phyloP scores from a whole-genome alignment of 1,139 yeast genomes.

The Yamadazyma siamensis region DNA sequence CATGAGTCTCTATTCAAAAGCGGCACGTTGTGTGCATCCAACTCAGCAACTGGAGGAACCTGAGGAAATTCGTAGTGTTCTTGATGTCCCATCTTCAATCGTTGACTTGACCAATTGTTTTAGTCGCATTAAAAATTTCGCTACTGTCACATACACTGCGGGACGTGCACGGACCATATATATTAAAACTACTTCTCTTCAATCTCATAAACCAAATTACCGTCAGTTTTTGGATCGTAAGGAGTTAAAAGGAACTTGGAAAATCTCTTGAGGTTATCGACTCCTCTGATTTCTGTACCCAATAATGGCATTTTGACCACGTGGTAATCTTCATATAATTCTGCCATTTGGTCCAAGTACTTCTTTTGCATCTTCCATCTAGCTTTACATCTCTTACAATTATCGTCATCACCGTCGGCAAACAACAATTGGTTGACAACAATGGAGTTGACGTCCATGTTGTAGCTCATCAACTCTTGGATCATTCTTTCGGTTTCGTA shows the following conservation, averaged over 20 bases:
- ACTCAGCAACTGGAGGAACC: constrained; percentile 25
- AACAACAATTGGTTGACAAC: constrained; percentile 90
- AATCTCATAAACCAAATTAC: constrained; percentile 58
- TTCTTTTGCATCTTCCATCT: constrained; percentile 96
- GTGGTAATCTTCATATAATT: constrained; percentile 91
- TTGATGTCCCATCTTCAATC: constrained; percentile 7
- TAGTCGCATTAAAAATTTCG: constrained; percentile 7
- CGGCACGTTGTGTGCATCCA: constrained; percentile 44
- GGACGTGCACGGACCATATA: constrained; percentile 2
- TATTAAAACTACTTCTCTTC: constrained; percentile 53
- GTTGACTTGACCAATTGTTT: constrained; percentile 7
- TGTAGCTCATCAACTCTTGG: constrained; percentile 90
- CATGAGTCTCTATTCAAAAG: constrained; percentile 47
- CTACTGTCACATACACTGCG: constrained; percentile 1
- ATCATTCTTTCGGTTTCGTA: constrained; percentile 97
- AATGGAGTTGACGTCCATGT: constrained; percentile 94
- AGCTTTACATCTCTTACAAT: constrained; percentile 84
- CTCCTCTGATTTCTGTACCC: constrained; percentile 91
- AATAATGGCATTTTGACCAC: constrained; percentile 91
- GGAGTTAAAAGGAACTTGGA: constrained; percentile 67
- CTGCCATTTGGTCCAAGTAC: constrained; percentile 91
- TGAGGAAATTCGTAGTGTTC: constrained; percentile 23
- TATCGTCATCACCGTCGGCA: constrained; percentile 69
- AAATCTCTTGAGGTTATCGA: constrained; percentile 75
- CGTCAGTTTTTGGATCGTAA: constrained; percentile 63